Evolutionary conservation across 2,329 filamentous ascomycete species (phyloP), one percentile per base, ranked within the genome.

Genomic region (Cladosporium austrohemisphaericum): DNA sequence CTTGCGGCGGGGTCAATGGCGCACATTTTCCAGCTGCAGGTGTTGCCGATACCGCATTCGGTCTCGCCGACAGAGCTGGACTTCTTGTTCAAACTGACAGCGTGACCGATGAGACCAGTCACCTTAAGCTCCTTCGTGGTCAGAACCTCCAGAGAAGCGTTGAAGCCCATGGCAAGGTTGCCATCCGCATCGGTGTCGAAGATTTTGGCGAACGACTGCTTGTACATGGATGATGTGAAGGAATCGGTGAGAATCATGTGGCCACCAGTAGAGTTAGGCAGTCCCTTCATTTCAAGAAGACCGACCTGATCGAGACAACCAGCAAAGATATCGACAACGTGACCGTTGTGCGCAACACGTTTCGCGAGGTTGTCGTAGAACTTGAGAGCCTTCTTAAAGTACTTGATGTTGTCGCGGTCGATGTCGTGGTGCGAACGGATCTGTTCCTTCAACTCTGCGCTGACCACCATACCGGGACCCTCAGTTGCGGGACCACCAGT

Each of bases 1-100:
- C 90, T 96, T 25, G 93, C 84, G 49, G 84, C 86, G 9, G 93
- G 93, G 61, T 97, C 91, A 58, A 98, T 96, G 58, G 90, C 91
- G 63, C 93, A 97, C 92, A 98, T 96, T 73, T 98, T 98, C 93
- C 93, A 98, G 3, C 91, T 92, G 70, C 92, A 97, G 1, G 93
- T 98, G 67, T 97, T 97, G 57, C 93, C 93, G 60, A 98, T 96
- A 63, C 93, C 93, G 62, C 92, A 96, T 68, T 98, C 93, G 0
- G 93, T 97, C 74, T 98, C 93, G 46, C 93, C 93, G 10, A 98
- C 93, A 1, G 90, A 95, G 7, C 87, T 86, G 0, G 93, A 97
- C 67, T 98, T 98, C 74, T 97, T 98, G 76, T 97, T 97, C 60
- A 96, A 76, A 2, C 92, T 97, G 38, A 98, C 85, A 0, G 92